Evolutionary conservation across 768 basidiomycete genomes (phyloP), one percentile per base, ranked within the genome.

Genomic region (Multifurca ochricompacta): DNA sequence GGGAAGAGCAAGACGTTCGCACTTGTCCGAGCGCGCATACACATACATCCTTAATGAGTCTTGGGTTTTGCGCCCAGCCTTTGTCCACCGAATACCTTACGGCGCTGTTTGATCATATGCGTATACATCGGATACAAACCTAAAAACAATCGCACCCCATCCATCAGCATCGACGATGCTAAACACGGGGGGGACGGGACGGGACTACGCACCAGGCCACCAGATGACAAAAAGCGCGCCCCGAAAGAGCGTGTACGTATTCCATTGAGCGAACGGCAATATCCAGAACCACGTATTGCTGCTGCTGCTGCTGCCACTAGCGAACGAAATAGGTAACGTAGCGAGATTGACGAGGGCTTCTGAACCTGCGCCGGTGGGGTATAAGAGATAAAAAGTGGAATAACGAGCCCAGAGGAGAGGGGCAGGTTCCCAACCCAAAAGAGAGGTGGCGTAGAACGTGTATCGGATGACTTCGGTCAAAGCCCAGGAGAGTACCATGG

Each of bases 401-500:
- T 98, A 99, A 51, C 95, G 91, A 39, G 86, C 67, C 73, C 77
- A 87, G 23, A 82, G 71, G 39, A 90, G 77, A 14, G 68, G 30
- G 2, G 54, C 57, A 19, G 76, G 68, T 61, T 82, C 78, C 62
- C 66, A 60, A 5, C 80, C 79, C 37, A 88, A 58, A 4, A 95
- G 76, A 39, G 73, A 74, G 63, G 75, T 71, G 2, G 86, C 83
- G 68, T 98, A 99, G 75, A 85, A 95, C 8, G 80, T 66, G 71
- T 98, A 98, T 28, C 96, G 89, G 53, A 94, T 82, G 43, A 94
- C 80, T 70, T 99, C 96, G 14, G 92, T 90, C 47, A 83, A 57
- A 0, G 89, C 85, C 96, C 96, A 98, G 0, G 94, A 87, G 57
- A 95, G 69, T 50, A 97, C 78, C 91, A 97, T 95, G 46, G 85